Percentiles rank a stretch among this genome's conserved stretches.
These are phyloP conservation scores for Talaromyces piceae DNA, from an alignment of 2,329 filamentous ascomycete species.

Conservation along the genomic window DNA sequence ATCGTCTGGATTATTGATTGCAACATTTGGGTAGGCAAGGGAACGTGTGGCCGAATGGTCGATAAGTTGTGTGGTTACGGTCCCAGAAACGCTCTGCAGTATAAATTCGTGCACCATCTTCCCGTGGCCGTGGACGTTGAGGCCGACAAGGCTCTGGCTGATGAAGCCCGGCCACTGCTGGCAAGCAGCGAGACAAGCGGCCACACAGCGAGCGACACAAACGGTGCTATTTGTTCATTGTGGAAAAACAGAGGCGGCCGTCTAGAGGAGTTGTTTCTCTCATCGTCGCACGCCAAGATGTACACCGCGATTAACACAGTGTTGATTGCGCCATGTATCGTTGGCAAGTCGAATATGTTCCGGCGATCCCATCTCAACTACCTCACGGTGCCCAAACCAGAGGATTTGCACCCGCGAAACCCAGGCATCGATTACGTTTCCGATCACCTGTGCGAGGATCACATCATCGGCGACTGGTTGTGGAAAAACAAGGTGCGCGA, in stretches of 20 bases:
- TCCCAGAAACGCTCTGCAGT: constrained; percentile 40
- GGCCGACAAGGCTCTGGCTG: constrained; percentile 17
- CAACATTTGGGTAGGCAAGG: constrained; percentile 83
- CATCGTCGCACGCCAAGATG: constrained; percentile 91
- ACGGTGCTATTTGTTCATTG: constrained; percentile 14
- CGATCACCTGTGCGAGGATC: constrained; percentile 94
- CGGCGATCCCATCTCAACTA: constrained; percentile 80
- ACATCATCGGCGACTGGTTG: constrained; percentile 84
- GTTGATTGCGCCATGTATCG: constrained; percentile 80
- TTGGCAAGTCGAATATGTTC: constrained; percentile 99
- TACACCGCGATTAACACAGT: constrained; percentile 96
- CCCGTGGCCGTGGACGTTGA: constrained; percentile 76
- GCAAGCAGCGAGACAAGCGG: constrained; percentile 14
- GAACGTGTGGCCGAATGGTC: constrained; percentile 79
- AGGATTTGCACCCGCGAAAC: constrained; percentile 38
- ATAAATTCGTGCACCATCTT: constrained; percentile 93
- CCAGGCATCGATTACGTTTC: constrained; percentile 89
- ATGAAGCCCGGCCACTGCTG: constrained; percentile 22
- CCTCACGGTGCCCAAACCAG: constrained; percentile 50
- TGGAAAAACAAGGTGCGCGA: constrained; percentile 53
- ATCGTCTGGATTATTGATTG: constrained; percentile 94
- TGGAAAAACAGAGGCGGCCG: constrained; percentile 60
- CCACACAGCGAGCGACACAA: neutral
- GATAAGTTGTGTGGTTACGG: constrained; percentile 69
- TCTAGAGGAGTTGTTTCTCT: constrained; percentile 91